A percentile compares a stretch with the other conserved stretches of the same genome.
phyloP scores from a whole-genome alignment of 345 rosid genomes.

The Eucalyptus pauciflora region DNA sequence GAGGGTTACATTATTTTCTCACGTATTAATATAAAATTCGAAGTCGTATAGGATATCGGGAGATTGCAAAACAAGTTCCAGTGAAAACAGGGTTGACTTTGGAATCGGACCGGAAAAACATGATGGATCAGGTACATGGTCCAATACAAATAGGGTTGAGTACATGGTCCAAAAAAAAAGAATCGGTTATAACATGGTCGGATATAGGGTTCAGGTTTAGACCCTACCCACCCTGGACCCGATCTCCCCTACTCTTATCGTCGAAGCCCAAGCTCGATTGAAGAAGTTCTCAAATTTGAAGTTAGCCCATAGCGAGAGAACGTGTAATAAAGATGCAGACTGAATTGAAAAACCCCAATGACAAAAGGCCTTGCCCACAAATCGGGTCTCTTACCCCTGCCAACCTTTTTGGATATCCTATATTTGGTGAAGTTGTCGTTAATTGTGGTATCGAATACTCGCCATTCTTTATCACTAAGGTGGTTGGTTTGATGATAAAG shows the following conservation, averaged over 20 bases:
- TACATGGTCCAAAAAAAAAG: no score
- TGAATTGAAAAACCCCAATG: background rate
- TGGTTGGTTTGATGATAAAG: background rate
- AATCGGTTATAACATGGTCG: no score
- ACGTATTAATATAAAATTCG: no score
- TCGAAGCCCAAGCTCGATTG: background rate
- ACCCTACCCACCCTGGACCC: no score
- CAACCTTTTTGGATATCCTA: background rate
- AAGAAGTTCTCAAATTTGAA: background rate
- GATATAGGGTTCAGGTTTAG: rapidly evolving
- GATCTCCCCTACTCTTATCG: background rate
- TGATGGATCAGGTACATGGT: rapidly evolving
- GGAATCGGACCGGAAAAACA: no score
- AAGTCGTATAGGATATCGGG: no score
- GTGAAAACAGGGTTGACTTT: no score
- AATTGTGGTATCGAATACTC: background rate
- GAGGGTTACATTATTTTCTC: no score
- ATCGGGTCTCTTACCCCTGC: background rate
- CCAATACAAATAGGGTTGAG: no score
- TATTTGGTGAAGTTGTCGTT: background rate
- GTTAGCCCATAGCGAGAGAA: background rate
- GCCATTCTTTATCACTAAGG: background rate
- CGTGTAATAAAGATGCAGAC: background rate
- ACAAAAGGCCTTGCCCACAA: background rate
- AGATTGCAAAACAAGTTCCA: no score